These are phyloP conservation scores for Hypoxylon cercidicola DNA, from an alignment of 495 filamentous ascomycete species.

Conservation along the genomic window DNA sequence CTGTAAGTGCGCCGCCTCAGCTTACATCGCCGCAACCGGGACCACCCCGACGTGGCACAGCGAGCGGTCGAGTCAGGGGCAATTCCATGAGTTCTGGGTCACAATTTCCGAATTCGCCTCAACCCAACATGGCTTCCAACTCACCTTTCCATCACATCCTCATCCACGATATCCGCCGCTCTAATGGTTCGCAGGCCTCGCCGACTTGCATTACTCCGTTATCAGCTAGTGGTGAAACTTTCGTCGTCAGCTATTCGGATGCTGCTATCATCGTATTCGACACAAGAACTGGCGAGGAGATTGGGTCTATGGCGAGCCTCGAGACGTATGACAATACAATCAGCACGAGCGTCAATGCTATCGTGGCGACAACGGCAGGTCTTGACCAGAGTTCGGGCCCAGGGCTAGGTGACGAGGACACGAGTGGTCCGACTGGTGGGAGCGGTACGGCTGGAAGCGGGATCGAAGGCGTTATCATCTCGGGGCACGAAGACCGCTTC, in stretches of 20 bases:
- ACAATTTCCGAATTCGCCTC: conserved; percentile 88
- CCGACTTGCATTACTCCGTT: conserved; percentile 93
- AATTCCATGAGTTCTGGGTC: conserved; percentile 92
- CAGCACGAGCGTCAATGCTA: conserved; percentile 84
- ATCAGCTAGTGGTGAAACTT: conserved; percentile 85
- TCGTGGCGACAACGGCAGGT: conserved; percentile 87
- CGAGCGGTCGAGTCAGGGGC: conserved; percentile 81
- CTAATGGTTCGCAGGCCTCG: conserved; percentile 70
- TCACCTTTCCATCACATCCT: conserved; percentile 70
- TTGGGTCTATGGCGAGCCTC: conserved; percentile 87
- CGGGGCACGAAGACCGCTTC: conserved; percentile 93
- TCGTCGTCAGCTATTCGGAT: conserved; percentile 92
- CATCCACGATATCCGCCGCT: conserved; percentile 82
- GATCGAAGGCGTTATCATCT: conserved; percentile 91
- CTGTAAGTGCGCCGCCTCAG: conserved; percentile 90
- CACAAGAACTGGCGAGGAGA: conserved; percentile 89
- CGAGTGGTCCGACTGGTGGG: conserved; percentile 79
- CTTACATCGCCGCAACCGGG: conserved; percentile 76
- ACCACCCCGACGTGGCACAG: conserved; percentile 63
- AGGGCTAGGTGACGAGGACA: conserved; percentile 66
- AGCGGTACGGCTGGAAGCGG: conserved; percentile 68
- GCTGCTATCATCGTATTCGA: conserved; percentile 91
- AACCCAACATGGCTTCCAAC: conserved; percentile 79
- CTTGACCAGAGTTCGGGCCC: conserved; percentile 73
- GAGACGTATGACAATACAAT: conserved; percentile 93